Conservation (phyloP, 805 yeast genomes). For the Trichomonascus vanleenenianus region DNA sequence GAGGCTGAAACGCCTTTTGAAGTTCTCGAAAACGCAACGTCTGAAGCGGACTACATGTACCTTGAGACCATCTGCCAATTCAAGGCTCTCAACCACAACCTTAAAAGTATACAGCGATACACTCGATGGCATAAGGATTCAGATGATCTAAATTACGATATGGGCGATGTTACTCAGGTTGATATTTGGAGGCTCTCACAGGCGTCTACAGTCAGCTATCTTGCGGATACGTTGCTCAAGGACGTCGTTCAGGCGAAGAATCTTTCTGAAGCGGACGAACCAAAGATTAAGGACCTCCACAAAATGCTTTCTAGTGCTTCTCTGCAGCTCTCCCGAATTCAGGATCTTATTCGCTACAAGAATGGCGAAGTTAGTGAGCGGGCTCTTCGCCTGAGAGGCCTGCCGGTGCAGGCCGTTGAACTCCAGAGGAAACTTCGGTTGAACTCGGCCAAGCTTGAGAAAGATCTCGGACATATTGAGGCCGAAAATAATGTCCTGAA, state of each 20-base stretch:
- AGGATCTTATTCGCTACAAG: constrained; percentile 9
- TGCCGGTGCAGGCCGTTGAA: constrained; percentile 17
- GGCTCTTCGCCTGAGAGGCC: constrained; percentile 8
- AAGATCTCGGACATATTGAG: constrained; percentile 9
- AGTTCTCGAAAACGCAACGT: neutral
- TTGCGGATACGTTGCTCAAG: constrained; percentile 6
- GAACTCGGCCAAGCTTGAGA: constrained; percentile 6
- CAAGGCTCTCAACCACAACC: constrained; percentile 2
- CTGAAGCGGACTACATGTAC: constrained; percentile 8
- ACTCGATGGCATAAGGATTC: constrained; percentile 4
- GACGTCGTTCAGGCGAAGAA: neutral
- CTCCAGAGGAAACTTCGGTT: constrained; percentile 13
- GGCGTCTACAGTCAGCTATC: constrained; percentile 3
- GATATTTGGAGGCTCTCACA: constrained; percentile 13
- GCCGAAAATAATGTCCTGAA: constrained; percentile 11
- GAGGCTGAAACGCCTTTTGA: constrained; percentile 1
- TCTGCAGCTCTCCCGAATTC: constrained; percentile 10
- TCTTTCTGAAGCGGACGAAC: neutral
- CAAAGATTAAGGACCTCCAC: constrained; percentile 5
- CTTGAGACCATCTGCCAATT: constrained; percentile 6
- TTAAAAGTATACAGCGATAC: neutral
- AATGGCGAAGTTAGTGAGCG: constrained; percentile 9
- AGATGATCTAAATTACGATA: neutral
- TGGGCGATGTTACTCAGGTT: constrained; percentile 7
- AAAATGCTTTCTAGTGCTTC: constrained; percentile 7